Conservation (phyloP, 2,329 filamentous ascomycete genomes). For the Colletotrichum horii region DNA sequence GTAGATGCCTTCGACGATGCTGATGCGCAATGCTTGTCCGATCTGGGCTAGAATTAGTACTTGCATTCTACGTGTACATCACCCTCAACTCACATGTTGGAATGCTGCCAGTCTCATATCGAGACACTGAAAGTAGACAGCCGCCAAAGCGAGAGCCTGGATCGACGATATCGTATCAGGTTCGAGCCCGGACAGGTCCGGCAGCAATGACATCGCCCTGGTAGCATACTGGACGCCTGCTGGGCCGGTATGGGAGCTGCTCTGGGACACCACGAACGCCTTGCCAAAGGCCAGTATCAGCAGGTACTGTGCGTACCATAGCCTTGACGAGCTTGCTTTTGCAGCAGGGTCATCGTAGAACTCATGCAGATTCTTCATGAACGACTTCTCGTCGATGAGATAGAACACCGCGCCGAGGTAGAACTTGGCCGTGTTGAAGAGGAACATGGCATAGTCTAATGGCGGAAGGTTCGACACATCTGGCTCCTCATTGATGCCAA, state of each 20-base stretch:
- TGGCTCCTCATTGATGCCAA: conserved; percentile 27
- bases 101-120: conserved; percentile 44
- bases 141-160: conserved; percentile 38
- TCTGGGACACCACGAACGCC: conserved; percentile 29
- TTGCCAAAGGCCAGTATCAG: conserved; percentile 37
- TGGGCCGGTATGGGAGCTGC: conserved; percentile 30
- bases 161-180: conserved; percentile 33
- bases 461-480: conserved; percentile 30
- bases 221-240: conserved; percentile 42
- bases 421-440: conserved; percentile 29
- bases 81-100: conserved; percentile 32
- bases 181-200: conserved; percentile 36
- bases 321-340: conserved; percentile 22
- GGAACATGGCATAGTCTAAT: conserved; percentile 26
- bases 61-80: not conserved
- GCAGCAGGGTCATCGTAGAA: conserved; percentile 25
- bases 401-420: conserved; percentile 27
- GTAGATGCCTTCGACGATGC: conserved; percentile 32
- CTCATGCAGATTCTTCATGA: conserved; percentile 23
- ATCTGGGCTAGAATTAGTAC: conserved; percentile 25
- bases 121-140: conserved; percentile 43
- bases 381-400: conserved; percentile 27
- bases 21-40: conserved; percentile 36
- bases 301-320: conserved; percentile 37
- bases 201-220: conserved; percentile 42